Conservation (phyloP, 2,329 filamentous ascomycete species). For the Coniosporium tulheliwenetii region DNA sequence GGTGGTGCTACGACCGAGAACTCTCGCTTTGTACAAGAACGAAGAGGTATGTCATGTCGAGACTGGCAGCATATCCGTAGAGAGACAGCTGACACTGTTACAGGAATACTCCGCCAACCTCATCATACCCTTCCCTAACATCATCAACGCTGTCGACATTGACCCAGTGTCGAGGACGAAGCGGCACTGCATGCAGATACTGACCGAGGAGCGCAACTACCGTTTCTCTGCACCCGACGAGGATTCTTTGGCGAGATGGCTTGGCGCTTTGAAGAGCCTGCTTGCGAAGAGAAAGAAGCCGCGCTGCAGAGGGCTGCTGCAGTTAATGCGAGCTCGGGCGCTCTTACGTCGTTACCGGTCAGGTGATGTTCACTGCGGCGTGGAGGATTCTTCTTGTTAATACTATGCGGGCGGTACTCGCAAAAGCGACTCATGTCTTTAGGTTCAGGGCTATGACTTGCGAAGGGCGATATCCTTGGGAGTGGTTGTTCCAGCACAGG, state of each 20-base stretch:
- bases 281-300: slow-evolving; percentile 51
- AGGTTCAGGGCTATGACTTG: too few species aligned
- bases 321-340: not conserved
- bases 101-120: slow-evolving; percentile 76
- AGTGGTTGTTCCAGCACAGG: too few species aligned
- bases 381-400: too few species aligned
- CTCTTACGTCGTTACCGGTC: too few species aligned
- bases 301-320: not conserved
- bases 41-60: slow-evolving; percentile 31
- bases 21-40: slow-evolving; percentile 83
- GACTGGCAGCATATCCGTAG: not conserved
- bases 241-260: slow-evolving; percentile 64
- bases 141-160: slow-evolving; percentile 86
- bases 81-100: not conserved
- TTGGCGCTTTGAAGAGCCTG: slow-evolving; percentile 83
- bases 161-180: slow-evolving; percentile 78
- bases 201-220: slow-evolving; percentile 65
- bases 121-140: slow-evolving; percentile 60
- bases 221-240: slow-evolving; percentile 52
- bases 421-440: too few species aligned
- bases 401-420: too few species aligned
- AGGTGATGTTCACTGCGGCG: too few species aligned
- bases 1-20: slow-evolving; percentile 76
- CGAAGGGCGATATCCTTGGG: too few species aligned
- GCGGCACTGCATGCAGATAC: slow-evolving; percentile 76